phyloP scores from a whole-genome alignment of 768 basidiomycete species.

The Russula sp. region DNA sequence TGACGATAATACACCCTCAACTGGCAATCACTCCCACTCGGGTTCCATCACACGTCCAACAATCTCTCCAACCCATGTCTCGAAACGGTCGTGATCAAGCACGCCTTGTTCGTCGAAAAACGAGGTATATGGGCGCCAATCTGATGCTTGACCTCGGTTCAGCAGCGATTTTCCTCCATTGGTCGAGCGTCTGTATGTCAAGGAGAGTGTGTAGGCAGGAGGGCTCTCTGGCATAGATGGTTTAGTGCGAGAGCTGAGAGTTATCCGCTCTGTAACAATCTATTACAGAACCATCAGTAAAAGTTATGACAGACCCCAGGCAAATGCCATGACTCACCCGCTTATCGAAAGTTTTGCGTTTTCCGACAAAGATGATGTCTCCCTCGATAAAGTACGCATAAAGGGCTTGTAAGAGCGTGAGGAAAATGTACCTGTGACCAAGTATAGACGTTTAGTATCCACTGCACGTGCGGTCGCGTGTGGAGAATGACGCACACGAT shows the following conservation, averaged over 20 bases:
- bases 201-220: slow-evolving; percentile 59
- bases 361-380: slow-evolving; percentile 79
- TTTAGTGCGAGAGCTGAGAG: slow-evolving; percentile 59
- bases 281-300: slow-evolving; percentile 26
- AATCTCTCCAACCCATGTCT: slow-evolving; percentile 68
- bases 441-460: slow-evolving; percentile 2
- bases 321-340: slow-evolving; percentile 43
- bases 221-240: slow-evolving; percentile 47
- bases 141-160: slow-evolving; percentile 54
- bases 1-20: slow-evolving; percentile 9
- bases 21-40: slow-evolving; percentile 32
- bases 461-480: slow-evolving; percentile 7
- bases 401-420: slow-evolving; percentile 65
- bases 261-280: slow-evolving; percentile 90
- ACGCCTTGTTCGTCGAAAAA: slow-evolving; percentile 80
- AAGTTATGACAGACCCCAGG: neutral
- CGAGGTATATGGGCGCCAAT: slow-evolving; percentile 50
- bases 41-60: slow-evolving; percentile 65
- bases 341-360: slow-evolving; percentile 84
- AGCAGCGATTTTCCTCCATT: slow-evolving; percentile 83
- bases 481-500: slow-evolving; percentile 48
- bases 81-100: slow-evolving; percentile 70
- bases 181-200: slow-evolving; percentile 71
- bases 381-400: slow-evolving; percentile 87
- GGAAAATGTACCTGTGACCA: slow-evolving; percentile 55